Evolutionary conservation across 176 grass and related monocot species (phyloP).

Genomic region (Cenchrus americanus): DNA sequence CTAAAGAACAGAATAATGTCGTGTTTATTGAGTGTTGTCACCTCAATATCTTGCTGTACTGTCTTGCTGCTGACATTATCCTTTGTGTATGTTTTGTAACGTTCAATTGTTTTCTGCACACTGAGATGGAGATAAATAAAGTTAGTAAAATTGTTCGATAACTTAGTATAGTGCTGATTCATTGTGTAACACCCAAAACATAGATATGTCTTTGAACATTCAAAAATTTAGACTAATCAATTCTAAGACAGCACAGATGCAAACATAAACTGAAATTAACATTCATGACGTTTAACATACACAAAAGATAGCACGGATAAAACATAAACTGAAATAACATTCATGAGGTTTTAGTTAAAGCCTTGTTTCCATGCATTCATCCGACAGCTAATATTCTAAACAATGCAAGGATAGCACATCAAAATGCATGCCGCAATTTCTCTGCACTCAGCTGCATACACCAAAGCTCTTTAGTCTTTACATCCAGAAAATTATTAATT

Average conservation of each 20-base stretch:
- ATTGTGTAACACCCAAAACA: neutral
- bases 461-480: neutral
- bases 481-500: neutral
- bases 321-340: neutral
- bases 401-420: too few species aligned
- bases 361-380: too few species aligned
- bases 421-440: too few species aligned
- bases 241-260: neutral
- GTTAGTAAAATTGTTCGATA: slow-evolving; percentile 1
- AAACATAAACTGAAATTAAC: neutral
- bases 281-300: neutral
- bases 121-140: slow-evolving; percentile 40
- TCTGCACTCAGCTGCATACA: neutral
- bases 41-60: slow-evolving; percentile 63
- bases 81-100: slow-evolving; percentile 60
- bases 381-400: too few species aligned
- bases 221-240: neutral
- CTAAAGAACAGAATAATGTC: neutral
- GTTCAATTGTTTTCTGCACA: slow-evolving; percentile 66
- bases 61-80: slow-evolving; percentile 47
- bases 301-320: neutral
- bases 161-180: neutral
- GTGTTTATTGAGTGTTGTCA: slow-evolving; percentile 21
- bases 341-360: neutral
- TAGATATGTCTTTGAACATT: neutral